These are phyloP conservation scores for Chaetothyriales sp. DNA, from an alignment of 2,329 filamentous ascomycete species.

Conservation along the genomic window DNA sequence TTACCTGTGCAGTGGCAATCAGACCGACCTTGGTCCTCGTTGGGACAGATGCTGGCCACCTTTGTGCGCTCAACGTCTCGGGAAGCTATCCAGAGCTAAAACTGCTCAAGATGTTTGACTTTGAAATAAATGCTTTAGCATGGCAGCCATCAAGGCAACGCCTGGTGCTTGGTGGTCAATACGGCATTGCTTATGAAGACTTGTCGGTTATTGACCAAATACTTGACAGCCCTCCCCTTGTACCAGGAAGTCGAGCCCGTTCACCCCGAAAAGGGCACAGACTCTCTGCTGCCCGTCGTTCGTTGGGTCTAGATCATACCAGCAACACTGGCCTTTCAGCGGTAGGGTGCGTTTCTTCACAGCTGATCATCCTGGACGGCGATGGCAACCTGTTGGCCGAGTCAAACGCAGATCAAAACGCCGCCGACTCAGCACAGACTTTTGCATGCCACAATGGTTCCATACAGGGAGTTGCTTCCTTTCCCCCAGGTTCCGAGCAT, in stretches of 20 bases:
- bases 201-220: slow-evolving; percentile 3
- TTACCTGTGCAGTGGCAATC: slow-evolving; percentile 60
- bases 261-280: slow-evolving; percentile 3
- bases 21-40: slow-evolving; percentile 62
- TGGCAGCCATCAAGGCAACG: slow-evolving; percentile 2
- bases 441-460: slow-evolving; percentile 43
- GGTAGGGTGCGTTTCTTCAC: slow-evolving; percentile 51
- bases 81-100: slow-evolving; percentile 8
- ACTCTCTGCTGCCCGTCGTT: slow-evolving; percentile 11
- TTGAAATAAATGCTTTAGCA: slow-evolving; percentile 9
- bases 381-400: slow-evolving; percentile 58
- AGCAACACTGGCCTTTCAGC: slow-evolving; percentile 38
- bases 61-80: slow-evolving; percentile 60
- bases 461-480: slow-evolving; percentile 54
- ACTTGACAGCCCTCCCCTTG: not conserved
- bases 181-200: slow-evolving; percentile 10
- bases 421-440: slow-evolving; percentile 19
- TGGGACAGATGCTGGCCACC: slow-evolving; percentile 71
- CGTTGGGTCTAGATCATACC: slow-evolving; percentile 10
- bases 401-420: slow-evolving; percentile 20
- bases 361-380: slow-evolving; percentile 60
- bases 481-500: slow-evolving; percentile 45
- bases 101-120: slow-evolving; percentile 8
- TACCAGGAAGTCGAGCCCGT: not conserved
- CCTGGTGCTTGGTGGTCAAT: slow-evolving; percentile 9